phyloP scores from a whole-genome alignment of 768 basidiomycete species.

The Naganishia randhawae region DNA sequence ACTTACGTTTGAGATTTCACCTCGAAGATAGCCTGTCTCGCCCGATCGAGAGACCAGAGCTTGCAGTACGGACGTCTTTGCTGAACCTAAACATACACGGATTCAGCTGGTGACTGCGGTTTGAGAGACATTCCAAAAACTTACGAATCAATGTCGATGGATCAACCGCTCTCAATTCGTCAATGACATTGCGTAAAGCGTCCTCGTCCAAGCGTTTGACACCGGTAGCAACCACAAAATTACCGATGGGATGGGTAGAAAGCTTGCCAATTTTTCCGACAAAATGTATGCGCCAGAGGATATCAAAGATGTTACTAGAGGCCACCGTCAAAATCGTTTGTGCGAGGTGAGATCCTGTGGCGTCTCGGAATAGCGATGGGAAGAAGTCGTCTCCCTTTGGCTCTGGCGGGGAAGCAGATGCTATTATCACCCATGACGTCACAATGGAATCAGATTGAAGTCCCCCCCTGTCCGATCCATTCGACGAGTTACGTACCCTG shows the following conservation, averaged over 20 bases:
- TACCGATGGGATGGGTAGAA: constrained; percentile 82
- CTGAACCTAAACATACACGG: constrained; percentile 55
- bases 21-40: constrained; percentile 55
- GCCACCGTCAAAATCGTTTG: constrained; percentile 69
- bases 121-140: constrained; percentile 45
- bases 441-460: background rate
- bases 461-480: background rate
- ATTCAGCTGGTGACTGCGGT: background rate
- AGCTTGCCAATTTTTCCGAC: constrained; percentile 65
- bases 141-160: constrained; percentile 63
- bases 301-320: constrained; percentile 61
- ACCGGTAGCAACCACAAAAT: constrained; percentile 84
- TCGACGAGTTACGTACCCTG: constrained; percentile 56
- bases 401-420: constrained; percentile 26
- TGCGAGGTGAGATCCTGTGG: constrained; percentile 83
- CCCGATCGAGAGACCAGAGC: constrained; percentile 69
- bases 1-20: constrained; percentile 60
- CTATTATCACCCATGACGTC: constrained; percentile 20
- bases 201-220: constrained; percentile 61
- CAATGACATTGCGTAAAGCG: constrained; percentile 59
- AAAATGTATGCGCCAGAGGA: constrained; percentile 77
- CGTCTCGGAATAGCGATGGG: constrained; percentile 73
- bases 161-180: constrained; percentile 62
- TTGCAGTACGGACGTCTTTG: constrained; percentile 72
- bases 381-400: constrained; percentile 62